These are phyloP conservation scores for Onygenales sp. DNA, from an alignment of 2,329 filamentous ascomycete species.

Conservation along the genomic window DNA sequence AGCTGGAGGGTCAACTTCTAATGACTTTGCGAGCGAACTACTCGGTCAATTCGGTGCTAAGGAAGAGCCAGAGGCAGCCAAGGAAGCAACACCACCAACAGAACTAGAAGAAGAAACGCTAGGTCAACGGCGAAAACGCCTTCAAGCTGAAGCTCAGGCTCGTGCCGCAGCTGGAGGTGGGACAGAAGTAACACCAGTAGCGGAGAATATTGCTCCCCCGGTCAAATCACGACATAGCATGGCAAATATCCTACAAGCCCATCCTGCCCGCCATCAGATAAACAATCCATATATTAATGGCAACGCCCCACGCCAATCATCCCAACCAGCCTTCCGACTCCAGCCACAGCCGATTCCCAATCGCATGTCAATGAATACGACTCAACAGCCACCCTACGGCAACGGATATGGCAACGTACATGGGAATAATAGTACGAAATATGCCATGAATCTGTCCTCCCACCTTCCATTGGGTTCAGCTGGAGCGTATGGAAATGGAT, in stretches of 20 bases:
- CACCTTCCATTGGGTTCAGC: not conserved
- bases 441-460: not conserved
- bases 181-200: slow-evolving; percentile 11
- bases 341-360: not conserved
- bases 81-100: slow-evolving; percentile 1
- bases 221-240: slow-evolving; percentile 34
- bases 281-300: slow-evolving; percentile 16
- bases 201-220: slow-evolving; percentile 13
- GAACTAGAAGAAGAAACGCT: slow-evolving; percentile 35
- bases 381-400: not conserved
- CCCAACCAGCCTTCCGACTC: not conserved
- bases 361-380: not conserved
- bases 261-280: slow-evolving; percentile 34
- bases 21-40: slow-evolving; percentile 35
- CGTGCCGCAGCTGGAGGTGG: not conserved
- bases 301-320: slow-evolving; percentile 3
- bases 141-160: slow-evolving; percentile 31
- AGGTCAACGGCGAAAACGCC: slow-evolving; percentile 35
- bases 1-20: not conserved
- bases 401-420: not conserved
- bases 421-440: not conserved
- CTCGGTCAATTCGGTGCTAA: slow-evolving; percentile 31
- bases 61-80: slow-evolving; percentile 8
- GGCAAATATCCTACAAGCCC: slow-evolving; percentile 42
- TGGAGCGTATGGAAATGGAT: not conserved